Evolutionary conservation across 805 yeast species (phyloP).

Genomic region (Komagataella mondaviorum): DNA sequence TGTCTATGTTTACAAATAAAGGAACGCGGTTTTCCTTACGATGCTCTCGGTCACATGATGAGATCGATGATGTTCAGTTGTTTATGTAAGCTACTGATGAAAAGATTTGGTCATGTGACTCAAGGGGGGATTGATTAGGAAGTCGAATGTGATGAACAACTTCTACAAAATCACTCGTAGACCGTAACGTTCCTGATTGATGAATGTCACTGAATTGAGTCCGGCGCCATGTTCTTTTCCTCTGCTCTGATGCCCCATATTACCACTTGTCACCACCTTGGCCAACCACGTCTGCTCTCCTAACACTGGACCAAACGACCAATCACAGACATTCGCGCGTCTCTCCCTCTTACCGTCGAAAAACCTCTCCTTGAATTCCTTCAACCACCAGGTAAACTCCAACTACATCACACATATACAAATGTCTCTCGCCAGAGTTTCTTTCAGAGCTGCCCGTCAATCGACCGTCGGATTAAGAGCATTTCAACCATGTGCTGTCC

Average conservation of each 20-base stretch:
- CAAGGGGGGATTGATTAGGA: background rate
- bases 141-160: background rate
- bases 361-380: background rate
- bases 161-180: background rate
- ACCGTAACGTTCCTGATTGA: background rate
- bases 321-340: background rate
- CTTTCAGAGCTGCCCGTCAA: background rate
- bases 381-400: background rate
- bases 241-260: background rate
- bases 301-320: background rate
- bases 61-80: background rate
- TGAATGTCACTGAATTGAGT: no score
- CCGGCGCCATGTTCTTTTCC: background rate
- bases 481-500: conserved; percentile 26
- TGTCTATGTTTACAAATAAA: background rate
- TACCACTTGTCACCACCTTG: background rate
- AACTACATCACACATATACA: background rate
- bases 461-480: background rate
- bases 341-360: background rate
- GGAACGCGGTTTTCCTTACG: background rate
- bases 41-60: background rate
- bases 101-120: background rate
- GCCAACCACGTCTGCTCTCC: background rate
- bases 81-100: background rate
- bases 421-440: background rate